Evolutionary conservation across 2,329 filamentous ascomycete species (phyloP).

Genomic region (Colletotrichum sansevieriae): DNA sequence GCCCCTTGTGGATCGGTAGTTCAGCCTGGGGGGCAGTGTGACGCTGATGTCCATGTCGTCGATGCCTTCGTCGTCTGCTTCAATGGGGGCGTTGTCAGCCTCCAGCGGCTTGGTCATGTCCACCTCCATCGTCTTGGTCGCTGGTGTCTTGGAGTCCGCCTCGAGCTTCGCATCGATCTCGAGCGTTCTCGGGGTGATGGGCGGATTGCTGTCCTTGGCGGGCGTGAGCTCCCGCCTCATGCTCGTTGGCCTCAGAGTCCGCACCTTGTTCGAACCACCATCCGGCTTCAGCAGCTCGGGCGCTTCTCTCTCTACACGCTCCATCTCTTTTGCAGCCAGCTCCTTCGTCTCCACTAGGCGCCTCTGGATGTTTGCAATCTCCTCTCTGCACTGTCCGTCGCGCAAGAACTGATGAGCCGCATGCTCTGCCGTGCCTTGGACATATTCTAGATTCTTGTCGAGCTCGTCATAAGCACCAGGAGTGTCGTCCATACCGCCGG

Average conservation of each 20-base stretch:
- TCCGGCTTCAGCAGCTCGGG: slow-evolving; percentile 57
- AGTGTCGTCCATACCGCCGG: slow-evolving; percentile 42
- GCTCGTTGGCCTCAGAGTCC: slow-evolving; percentile 65
- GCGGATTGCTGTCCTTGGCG: slow-evolving; percentile 43
- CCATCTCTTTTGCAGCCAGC: slow-evolving; percentile 70
- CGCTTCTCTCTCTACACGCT: slow-evolving; percentile 67
- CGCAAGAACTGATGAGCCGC: slow-evolving; percentile 92
- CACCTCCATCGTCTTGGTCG: slow-evolving; percentile 24
- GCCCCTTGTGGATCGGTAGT: slow-evolving; percentile 58
- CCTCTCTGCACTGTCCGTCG: slow-evolving; percentile 84
- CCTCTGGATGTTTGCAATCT: slow-evolving; percentile 77
- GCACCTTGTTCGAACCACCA: slow-evolving; percentile 56
- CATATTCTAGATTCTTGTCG: slow-evolving; percentile 83
- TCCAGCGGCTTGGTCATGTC: slow-evolving; percentile 39
- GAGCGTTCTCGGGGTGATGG: slow-evolving; percentile 44
- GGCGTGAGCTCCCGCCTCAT: slow-evolving; percentile 62
- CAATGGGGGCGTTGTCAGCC: slow-evolving; percentile 31
- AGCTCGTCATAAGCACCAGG: slow-evolving; percentile 76
- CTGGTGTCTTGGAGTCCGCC: slow-evolving; percentile 40
- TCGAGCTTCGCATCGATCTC: slow-evolving; percentile 49
- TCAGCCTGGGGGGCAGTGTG: slow-evolving; percentile 52
- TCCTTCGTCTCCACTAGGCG: slow-evolving; percentile 74
- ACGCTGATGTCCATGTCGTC: slow-evolving; percentile 51
- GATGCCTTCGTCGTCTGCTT: slow-evolving; percentile 57
- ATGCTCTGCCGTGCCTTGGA: slow-evolving; percentile 85